Conservation (phyloP, 495 filamentous ascomycete species). For the Trichocladium uniseriatum region DNA sequence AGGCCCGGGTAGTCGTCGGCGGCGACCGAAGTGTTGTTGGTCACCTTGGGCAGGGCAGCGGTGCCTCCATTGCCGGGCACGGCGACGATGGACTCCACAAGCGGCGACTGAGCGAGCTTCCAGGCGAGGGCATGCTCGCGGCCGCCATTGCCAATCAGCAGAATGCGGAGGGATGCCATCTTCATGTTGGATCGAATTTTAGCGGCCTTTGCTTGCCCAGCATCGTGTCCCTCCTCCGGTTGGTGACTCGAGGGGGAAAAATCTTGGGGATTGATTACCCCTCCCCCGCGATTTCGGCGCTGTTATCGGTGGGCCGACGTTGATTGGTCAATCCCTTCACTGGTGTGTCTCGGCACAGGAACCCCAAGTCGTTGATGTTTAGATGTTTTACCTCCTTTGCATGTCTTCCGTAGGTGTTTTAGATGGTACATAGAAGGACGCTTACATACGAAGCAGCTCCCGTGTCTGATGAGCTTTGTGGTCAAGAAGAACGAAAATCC, state of each 20-base stretch:
- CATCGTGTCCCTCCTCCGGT: constrained; percentile 1
- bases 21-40: constrained; percentile 57
- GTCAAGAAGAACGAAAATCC: no score
- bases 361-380: no score
- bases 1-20: constrained; percentile 69
- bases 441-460: no score
- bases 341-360: background rate
- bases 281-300: constrained; percentile 9
- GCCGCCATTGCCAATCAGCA: constrained; percentile 88
- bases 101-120: constrained; percentile 77
- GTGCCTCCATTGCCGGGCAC: constrained; percentile 90
- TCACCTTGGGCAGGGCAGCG: constrained; percentile 57
- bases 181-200: constrained; percentile 1
- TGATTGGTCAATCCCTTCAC: constrained; percentile 9
- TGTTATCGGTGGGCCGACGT: background rate
- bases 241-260: background rate
- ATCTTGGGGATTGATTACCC: background rate
- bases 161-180: constrained; percentile 43
- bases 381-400: no score
- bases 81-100: constrained; percentile 54
- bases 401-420: no score
- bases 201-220: constrained; percentile 2
- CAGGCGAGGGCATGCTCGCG: constrained; percentile 92
- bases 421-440: no score
- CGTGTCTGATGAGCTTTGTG: no score